phyloP scores from a whole-genome alignment of 495 filamentous ascomycete species.

The Penicillium salamii region DNA sequence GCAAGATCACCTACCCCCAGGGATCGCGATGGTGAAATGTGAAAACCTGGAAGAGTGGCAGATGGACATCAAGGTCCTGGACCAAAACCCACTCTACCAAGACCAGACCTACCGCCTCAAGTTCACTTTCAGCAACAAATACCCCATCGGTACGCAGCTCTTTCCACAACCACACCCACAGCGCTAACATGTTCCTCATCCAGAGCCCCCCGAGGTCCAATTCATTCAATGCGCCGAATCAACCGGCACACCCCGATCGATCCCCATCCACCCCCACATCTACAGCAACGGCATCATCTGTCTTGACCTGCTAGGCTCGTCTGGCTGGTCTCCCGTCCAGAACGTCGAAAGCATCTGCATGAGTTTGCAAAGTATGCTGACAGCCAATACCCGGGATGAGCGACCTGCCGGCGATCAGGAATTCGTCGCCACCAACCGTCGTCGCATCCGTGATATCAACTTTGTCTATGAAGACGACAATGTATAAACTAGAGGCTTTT shows the following conservation, averaged over 20 bases:
- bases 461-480: constrained; percentile 87
- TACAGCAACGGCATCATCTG: constrained; percentile 99
- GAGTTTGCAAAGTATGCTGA: constrained; percentile 97
- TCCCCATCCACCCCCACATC: constrained; percentile 96
- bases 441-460: constrained; percentile 77
- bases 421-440: constrained; percentile 75
- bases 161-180: not conserved
- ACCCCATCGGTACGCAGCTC: constrained; percentile 75
- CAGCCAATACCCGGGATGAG: constrained; percentile 86
- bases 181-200: not conserved
- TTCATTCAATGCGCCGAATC: constrained; percentile 59
- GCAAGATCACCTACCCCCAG: constrained; percentile 53
- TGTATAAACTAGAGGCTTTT: constrained; percentile 47
- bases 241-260: constrained; percentile 56
- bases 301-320: constrained; percentile 81
- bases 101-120: constrained; percentile 79
- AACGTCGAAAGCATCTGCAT: constrained; percentile 97
- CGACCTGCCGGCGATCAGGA: constrained; percentile 81
- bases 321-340: constrained; percentile 94
- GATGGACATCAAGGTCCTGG: constrained; percentile 88
- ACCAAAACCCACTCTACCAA: constrained; percentile 85
- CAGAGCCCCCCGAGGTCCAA: constrained; percentile 90
- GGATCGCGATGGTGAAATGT: constrained; percentile 75
- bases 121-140: constrained; percentile 77
- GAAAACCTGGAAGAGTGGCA: constrained; percentile 87